phyloP scores from a whole-genome alignment of 805 yeast genomes.

The Isabelozyma rhagii region DNA sequence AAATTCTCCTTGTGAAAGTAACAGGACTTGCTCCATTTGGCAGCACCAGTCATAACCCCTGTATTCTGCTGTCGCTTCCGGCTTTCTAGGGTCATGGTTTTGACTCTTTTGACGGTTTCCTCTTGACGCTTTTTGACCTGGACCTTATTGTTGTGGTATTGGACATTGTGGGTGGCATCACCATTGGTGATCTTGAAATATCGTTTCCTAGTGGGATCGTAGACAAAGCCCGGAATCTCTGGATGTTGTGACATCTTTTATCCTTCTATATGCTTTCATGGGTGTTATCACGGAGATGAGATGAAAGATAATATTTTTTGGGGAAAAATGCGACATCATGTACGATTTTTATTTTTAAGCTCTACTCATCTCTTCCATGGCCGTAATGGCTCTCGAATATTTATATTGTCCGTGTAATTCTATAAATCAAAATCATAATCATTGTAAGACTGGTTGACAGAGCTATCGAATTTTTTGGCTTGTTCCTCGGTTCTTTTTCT shows the following conservation, averaged over 20 bases:
- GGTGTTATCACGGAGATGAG: not conserved
- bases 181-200: slow-evolving; percentile 36
- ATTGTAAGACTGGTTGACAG: not conserved
- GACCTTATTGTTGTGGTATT: slow-evolving; percentile 28
- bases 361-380: not conserved
- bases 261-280: too few species aligned
- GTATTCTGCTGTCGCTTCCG: not conserved
- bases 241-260: slow-evolving; percentile 5
- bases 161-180: slow-evolving; percentile 5
- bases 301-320: not conserved
- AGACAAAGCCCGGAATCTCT: slow-evolving; percentile 32
- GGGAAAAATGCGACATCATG: not conserved
- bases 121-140: slow-evolving; percentile 16
- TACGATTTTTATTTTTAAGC: not conserved
- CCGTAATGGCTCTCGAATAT: not conserved
- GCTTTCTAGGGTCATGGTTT: not conserved
- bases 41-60: not conserved
- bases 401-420: not conserved
- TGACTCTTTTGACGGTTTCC: not conserved
- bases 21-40: not conserved
- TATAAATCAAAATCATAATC: not conserved
- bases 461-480: not conserved
- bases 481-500: slow-evolving; percentile 29
- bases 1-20: not conserved
- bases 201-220: slow-evolving; percentile 20